phyloP scores from a whole-genome alignment of 345 rosid genomes.

The Trapa incisa region DNA sequence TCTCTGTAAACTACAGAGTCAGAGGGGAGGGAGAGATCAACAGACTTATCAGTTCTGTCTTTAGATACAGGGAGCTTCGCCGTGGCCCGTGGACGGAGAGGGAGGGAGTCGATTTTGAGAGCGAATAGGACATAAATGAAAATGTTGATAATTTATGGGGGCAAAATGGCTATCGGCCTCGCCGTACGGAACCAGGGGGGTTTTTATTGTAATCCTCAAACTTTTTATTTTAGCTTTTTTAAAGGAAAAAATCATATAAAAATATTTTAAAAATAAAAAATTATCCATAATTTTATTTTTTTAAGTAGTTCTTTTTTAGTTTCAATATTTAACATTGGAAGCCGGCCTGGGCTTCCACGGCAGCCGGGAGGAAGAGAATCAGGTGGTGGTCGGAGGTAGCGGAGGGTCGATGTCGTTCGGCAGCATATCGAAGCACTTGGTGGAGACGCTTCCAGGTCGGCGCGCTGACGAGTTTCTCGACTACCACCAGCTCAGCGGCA shows the following conservation, averaged over 20 bases:
- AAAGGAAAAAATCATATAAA: too few species aligned
- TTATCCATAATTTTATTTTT: too few species aligned
- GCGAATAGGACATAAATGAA: not conserved
- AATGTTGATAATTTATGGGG: not conserved
- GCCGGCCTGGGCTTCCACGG: too few species aligned
- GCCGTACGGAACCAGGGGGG: too few species aligned
- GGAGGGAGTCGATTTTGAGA: not conserved
- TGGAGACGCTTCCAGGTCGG: slow-evolving; percentile 86
- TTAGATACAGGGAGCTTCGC: slow-evolving; percentile 13
- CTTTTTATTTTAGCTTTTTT: too few species aligned
- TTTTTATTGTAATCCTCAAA: too few species aligned
- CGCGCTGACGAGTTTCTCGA: slow-evolving; percentile 74
- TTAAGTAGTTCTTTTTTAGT: too few species aligned
- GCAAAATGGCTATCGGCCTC: not conserved
- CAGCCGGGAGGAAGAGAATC: too few species aligned
- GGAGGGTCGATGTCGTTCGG: slow-evolving; percentile 22
- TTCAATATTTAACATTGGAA: too few species aligned
- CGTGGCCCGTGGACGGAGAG: not conserved
- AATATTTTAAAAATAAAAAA: too few species aligned
- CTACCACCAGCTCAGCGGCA: too few species aligned
- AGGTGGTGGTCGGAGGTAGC: not conserved
- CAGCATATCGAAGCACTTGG: slow-evolving; percentile 76
- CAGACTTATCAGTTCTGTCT: slow-evolving; percentile 3
- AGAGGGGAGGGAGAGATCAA: not conserved
- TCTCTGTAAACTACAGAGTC: not conserved